phyloP scores from a whole-genome alignment of 2,329 filamentous ascomycete species.

The Diaporthe citriasiana region DNA sequence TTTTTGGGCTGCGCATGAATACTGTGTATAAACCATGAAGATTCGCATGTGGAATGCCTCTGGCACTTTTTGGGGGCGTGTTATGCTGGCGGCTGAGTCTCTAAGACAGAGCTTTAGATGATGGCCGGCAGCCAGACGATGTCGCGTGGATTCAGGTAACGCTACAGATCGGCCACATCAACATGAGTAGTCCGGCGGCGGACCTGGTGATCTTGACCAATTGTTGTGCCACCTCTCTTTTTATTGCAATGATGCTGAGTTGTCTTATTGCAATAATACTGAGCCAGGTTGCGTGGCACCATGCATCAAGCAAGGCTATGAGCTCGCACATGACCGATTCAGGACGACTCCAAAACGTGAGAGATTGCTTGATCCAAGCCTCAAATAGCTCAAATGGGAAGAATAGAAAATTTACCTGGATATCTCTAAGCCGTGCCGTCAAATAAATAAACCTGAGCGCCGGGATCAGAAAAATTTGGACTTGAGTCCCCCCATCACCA shows the following conservation, averaged over 20 bases:
- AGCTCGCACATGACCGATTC: not conserved
- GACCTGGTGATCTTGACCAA: not conserved
- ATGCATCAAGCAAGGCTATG: not conserved
- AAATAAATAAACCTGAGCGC: slow-evolving; percentile 8
- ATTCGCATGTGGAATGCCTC: not conserved
- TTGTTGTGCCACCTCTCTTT: not conserved
- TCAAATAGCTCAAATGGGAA: not conserved
- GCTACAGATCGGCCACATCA: not conserved
- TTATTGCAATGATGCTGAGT: not conserved
- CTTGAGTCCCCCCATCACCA: slow-evolving; percentile 79
- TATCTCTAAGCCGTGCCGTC: slow-evolving; percentile 24
- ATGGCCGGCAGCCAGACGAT: not conserved
- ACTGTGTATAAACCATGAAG: not conserved
- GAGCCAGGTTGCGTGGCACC: slow-evolving; percentile 1
- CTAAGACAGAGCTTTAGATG: not conserved
- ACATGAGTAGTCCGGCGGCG: not conserved
- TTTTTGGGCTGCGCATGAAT: no score
- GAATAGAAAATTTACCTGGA: slow-evolving; percentile 8
- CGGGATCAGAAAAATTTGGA: slow-evolving; percentile 64
- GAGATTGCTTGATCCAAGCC: not conserved
- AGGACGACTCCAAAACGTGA: not conserved
- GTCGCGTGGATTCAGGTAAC: not conserved
- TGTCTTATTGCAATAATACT: not conserved
- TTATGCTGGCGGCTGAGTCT: not conserved
- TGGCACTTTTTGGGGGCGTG: no score